Conservation (phyloP, 2,329 filamentous ascomycete genomes). For the Hymenoscyphus occultus region DNA sequence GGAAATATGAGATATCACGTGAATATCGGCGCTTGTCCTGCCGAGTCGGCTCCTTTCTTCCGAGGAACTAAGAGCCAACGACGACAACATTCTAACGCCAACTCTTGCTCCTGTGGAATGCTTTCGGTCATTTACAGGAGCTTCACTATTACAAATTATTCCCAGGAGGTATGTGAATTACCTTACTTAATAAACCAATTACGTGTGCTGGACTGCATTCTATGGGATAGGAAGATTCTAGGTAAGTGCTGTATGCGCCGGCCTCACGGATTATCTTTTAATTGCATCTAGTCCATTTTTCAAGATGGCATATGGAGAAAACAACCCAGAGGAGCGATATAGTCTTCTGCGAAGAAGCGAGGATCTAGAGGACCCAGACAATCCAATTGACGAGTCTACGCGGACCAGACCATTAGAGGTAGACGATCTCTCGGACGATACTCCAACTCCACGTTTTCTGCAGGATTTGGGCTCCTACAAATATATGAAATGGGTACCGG, state of each 20-base stretch:
- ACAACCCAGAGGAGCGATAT: neutral
- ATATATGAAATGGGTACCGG: conserved; percentile 57
- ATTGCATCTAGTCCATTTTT: neutral
- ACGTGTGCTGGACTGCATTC: neutral
- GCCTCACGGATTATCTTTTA: neutral
- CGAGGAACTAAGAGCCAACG: neutral
- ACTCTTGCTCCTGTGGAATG: neutral
- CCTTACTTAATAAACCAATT: neutral
- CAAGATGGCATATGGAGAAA: conserved; percentile 1
- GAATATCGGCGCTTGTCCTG: neutral
- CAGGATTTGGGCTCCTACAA: conserved; percentile 50
- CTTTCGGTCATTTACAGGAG: neutral
- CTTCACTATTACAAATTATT: neutral
- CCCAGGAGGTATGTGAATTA: neutral
- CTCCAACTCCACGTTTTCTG: conserved; percentile 58
- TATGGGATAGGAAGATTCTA: neutral
- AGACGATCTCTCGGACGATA: conserved; percentile 45
- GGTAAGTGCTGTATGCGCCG: neutral
- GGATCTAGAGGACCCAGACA: conserved; percentile 30
- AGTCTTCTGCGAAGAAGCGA: neutral
- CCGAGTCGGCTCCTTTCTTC: neutral
- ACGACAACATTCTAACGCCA: neutral
- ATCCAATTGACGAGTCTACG: conserved; percentile 33
- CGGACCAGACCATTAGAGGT: conserved; percentile 35
- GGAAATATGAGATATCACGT: neutral